Percentiles rank a stretch among this genome's conserved stretches.
Conservation (phyloP, 371 early-diverging fungal species). For the Mortierella sp. region DNA sequence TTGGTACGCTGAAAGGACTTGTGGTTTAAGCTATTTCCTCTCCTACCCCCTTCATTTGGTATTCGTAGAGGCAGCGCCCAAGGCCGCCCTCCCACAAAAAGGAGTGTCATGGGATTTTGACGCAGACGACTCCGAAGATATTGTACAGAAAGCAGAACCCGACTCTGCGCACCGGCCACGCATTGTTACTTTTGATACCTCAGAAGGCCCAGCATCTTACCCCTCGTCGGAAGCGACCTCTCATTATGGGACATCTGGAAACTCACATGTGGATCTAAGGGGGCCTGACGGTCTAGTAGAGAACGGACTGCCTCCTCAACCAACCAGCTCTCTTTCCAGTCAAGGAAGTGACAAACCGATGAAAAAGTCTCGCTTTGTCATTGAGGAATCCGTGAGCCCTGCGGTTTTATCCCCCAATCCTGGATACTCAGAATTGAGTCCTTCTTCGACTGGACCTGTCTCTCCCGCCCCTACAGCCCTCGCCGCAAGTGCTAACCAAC, state of each 20-base stretch:
- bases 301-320: slow-evolving; percentile 12
- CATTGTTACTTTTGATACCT: slow-evolving; percentile 30
- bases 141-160: slow-evolving; percentile 1
- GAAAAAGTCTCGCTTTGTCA: slow-evolving; percentile 65
- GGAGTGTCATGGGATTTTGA: slow-evolving; percentile 67
- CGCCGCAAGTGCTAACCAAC: neutral
- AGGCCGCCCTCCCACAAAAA: slow-evolving; percentile 38
- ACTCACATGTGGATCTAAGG: slow-evolving; percentile 10
- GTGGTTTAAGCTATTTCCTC: no score
- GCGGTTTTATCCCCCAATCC: slow-evolving; percentile 17
- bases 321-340: slow-evolving; percentile 10
- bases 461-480: slow-evolving; percentile 8
- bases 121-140: slow-evolving; percentile 24
- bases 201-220: slow-evolving; percentile 12
- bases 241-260: slow-evolving; percentile 8
- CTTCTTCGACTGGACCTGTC: slow-evolving; percentile 3
- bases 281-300: slow-evolving; percentile 13
- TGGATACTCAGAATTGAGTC: slow-evolving; percentile 9
- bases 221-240: slow-evolving; percentile 20
- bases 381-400: slow-evolving; percentile 52
- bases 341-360: slow-evolving; percentile 30
- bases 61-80: slow-evolving; percentile 46
- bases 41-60: no score
- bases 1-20: no score
- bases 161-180: slow-evolving; percentile 25